phyloP scores from a whole-genome alignment of 495 filamentous ascomycete genomes.

The Penicillium verhagenii region DNA sequence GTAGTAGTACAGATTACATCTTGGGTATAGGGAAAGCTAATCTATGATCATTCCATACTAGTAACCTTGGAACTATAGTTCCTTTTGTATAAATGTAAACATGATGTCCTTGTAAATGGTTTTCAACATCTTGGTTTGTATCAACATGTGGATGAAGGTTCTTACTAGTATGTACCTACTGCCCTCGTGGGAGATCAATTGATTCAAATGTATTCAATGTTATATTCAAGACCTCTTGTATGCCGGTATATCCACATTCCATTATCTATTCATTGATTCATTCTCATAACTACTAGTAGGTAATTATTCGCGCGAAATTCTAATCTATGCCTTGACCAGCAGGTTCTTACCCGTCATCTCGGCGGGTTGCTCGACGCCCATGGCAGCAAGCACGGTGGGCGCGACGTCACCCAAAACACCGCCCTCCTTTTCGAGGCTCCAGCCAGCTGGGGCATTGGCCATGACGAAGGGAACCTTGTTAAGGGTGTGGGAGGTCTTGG shows the following conservation, averaged over 20 bases:
- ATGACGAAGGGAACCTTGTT: constrained; percentile 98
- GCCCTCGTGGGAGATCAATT: too few species aligned
- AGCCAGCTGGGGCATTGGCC: constrained; percentile 91
- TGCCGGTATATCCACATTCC: constrained; percentile 7
- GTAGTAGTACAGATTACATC: too few species aligned
- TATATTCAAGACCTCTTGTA: background rate
- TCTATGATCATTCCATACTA: background rate
- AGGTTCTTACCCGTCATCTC: constrained; percentile 90
- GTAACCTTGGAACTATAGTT: background rate
- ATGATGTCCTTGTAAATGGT: too few species aligned
- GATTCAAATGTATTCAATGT: background rate
- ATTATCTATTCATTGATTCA: constrained; percentile 25
- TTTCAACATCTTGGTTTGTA: too few species aligned
- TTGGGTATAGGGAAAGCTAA: background rate
- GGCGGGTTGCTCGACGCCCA: constrained; percentile 85
- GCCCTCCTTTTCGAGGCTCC: constrained; percentile 77
- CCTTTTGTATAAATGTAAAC: too few species aligned
- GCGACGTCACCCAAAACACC: constrained; percentile 96
- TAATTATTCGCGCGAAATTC: constrained; percentile 7
- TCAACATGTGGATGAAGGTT: too few species aligned
- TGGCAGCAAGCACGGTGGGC: constrained; percentile 82
- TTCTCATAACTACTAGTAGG: constrained; percentile 17
- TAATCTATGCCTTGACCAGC: constrained; percentile 62
- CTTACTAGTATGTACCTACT: too few species aligned
- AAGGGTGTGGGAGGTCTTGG: constrained; percentile 96